Conservation (phyloP, 257 asterid genomes). For the Orobanche coerulescens region DNA sequence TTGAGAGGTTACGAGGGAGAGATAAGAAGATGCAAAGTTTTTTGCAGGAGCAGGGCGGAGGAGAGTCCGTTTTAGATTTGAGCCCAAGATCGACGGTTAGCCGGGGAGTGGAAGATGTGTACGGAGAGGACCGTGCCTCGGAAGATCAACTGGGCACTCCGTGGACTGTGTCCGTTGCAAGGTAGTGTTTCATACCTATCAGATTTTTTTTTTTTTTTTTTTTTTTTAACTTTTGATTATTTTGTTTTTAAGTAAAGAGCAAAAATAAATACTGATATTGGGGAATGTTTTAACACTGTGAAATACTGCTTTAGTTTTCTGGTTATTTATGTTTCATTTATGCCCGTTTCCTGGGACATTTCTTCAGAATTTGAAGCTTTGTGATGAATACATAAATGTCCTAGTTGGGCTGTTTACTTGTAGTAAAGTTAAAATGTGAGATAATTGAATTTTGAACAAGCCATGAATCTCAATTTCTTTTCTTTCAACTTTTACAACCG, state of each 20-base stretch:
- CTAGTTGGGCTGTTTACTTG: too few species aligned
- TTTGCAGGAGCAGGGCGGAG: conserved; percentile 56
- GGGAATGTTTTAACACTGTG: not conserved
- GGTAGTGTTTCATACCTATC: conserved; percentile 37
- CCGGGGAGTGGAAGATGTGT: conserved; percentile 82
- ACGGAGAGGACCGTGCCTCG: conserved; percentile 83
- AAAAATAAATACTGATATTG: too few species aligned
- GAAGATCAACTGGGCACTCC: conserved; percentile 83
- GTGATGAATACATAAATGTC: not conserved
- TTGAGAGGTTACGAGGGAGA: conserved; percentile 1
- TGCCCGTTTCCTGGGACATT: too few species aligned
- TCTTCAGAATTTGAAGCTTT: too few species aligned
- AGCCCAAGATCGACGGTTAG: conserved; percentile 64
- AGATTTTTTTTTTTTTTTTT: not conserved
- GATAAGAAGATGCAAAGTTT: conserved; percentile 43
- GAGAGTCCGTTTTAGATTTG: conserved; percentile 69
- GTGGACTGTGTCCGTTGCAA: conserved; percentile 66
- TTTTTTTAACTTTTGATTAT: not conserved
- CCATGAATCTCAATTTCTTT: too few species aligned
- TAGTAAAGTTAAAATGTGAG: too few species aligned
- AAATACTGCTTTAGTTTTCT: not conserved
- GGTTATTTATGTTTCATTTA: not conserved
- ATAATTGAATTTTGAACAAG: too few species aligned
- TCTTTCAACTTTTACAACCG: too few species aligned
- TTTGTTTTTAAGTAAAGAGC: not conserved